These are phyloP conservation scores for Hibiscus tridactylites DNA, from an alignment of 345 rosid species.

Conservation along the genomic window DNA sequence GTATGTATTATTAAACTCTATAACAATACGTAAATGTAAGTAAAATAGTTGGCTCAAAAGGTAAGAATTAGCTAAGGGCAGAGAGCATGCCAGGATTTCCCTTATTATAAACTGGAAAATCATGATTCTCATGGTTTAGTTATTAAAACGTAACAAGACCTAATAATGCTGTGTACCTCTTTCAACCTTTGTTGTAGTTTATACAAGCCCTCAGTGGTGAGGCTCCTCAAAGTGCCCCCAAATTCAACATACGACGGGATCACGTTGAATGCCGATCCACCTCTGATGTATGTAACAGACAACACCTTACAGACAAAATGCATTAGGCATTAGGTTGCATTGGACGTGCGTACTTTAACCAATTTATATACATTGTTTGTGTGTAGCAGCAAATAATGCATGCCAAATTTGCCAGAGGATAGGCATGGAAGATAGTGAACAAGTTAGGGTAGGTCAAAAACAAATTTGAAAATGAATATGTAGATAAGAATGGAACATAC, in stretches of 20 bases:
- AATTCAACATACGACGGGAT: conserved; percentile 61
- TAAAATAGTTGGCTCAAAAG: neutral
- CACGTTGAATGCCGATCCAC: conserved; percentile 39
- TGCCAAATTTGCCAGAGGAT: neutral
- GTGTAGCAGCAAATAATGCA: neutral
- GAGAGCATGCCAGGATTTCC: neutral
- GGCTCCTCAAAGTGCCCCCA: conserved; percentile 85
- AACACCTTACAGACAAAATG: conserved; percentile 43
- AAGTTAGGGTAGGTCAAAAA: neutral
- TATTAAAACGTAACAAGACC: neutral
- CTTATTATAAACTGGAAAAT: neutral
- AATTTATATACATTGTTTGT: neutral
- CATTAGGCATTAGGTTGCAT: neutral
- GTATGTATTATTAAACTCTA: too few relatives aligned
- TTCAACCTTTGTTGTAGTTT: conserved; percentile 51
- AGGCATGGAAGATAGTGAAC: neutral
- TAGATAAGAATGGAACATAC: conserved; percentile 18
- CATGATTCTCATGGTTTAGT: neutral
- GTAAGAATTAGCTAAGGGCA: neutral
- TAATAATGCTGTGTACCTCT: conserved; percentile 38
- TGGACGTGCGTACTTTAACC: neutral
- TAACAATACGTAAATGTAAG: too few relatives aligned
- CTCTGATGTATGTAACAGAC: conserved; percentile 61
- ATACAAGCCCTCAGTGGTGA: conserved; percentile 58
- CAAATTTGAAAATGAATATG: neutral